Evolutionary conservation across 116 monocot genomes (phyloP), one percentile per base, ranked within the genome.

Genomic region (Iris pallida): DNA sequence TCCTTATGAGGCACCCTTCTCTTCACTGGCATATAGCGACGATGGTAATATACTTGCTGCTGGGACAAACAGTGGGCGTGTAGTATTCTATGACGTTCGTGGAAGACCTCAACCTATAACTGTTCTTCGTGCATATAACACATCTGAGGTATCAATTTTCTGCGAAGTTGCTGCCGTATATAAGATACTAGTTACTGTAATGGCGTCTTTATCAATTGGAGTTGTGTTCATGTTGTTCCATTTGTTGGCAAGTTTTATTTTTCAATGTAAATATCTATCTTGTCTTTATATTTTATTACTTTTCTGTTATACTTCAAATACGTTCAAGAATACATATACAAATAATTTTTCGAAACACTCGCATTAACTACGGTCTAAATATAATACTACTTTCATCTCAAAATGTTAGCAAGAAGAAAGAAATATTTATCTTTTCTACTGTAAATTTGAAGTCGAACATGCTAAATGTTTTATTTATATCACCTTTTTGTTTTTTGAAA

Each of bases 11-110:
- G 80, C 83, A 64, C 97, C 97, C 7, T 97, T 92, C 71, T 80
- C 92, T 57, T 90, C 97, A 20, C 70, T 92, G 58, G 88, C 80
- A 53, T 92, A 82, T 69, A 85, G 87, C 70, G 97, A 92, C 68
- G 89, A 85, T 81, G 89, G 97, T 49, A 79, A 84, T 60, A 82
- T 85, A 65, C 52, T 97, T 19, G 83, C 90, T 72, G 92, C 97
- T 48, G 97, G 97, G 53, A 97, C 97, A 73, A 92, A 87, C 57
- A 85, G 76, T 74, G 97, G 97, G 10, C 89, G 74, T 52, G 72
- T 97, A 42, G 85, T 97, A 52, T 97, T 97, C 57, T 92, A 87
- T 87, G 92, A 92, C 74, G 81, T 97, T 47, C 76, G 97, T 7
- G 97, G 89, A 70, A 97, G 83, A 72, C 92, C 87, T 70, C 89